phyloP scores from a whole-genome alignment of 768 basidiomycete genomes.

The Xerocomus spinulosus region DNA sequence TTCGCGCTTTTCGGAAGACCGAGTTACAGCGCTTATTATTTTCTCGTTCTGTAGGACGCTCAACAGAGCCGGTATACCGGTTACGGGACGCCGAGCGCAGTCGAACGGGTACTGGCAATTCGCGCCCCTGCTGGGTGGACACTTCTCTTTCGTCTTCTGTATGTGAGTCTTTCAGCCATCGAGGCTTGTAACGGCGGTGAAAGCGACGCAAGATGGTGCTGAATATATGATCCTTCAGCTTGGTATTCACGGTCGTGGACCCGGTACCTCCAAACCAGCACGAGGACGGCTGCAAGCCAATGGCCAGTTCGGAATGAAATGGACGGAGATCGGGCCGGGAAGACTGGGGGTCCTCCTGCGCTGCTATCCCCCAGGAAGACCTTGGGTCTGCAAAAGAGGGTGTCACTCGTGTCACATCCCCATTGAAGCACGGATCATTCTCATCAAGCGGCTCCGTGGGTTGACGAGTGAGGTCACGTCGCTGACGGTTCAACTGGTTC shows the following conservation, averaged over 20 bases:
- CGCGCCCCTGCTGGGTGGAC: slow-evolving; percentile 40
- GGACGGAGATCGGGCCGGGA: slow-evolving; percentile 33
- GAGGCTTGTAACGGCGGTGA: slow-evolving; percentile 42
- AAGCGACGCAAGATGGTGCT: slow-evolving; percentile 79
- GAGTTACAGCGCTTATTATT: slow-evolving; percentile 30
- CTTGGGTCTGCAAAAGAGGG: slow-evolving; percentile 24
- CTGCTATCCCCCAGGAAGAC: slow-evolving; percentile 13
- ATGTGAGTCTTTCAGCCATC: slow-evolving; percentile 34
- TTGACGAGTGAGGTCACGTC: slow-evolving; percentile 42
- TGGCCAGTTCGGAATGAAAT: slow-evolving; percentile 38
- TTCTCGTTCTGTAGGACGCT: slow-evolving; percentile 39
- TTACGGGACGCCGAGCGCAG: slow-evolving; percentile 16
- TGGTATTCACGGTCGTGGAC: slow-evolving; percentile 90
- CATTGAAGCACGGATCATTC: slow-evolving; percentile 44
- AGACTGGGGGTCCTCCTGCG: slow-evolving; percentile 26
- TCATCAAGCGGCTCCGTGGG: slow-evolving; percentile 35
- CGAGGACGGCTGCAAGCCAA: slow-evolving; percentile 31
- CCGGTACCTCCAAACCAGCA: slow-evolving; percentile 85
- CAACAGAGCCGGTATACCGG: slow-evolving; percentile 28
- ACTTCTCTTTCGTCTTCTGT: slow-evolving; percentile 57
- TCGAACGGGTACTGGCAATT: not conserved
- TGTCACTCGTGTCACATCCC: slow-evolving; percentile 27
- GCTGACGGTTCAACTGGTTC: slow-evolving; percentile 21
- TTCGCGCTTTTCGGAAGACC: slow-evolving; percentile 59
- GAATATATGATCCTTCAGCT: slow-evolving; percentile 93